These are phyloP conservation scores for Populus hybrid DNA, from an alignment of 441 rosid genomes.

Conservation along the genomic window DNA sequence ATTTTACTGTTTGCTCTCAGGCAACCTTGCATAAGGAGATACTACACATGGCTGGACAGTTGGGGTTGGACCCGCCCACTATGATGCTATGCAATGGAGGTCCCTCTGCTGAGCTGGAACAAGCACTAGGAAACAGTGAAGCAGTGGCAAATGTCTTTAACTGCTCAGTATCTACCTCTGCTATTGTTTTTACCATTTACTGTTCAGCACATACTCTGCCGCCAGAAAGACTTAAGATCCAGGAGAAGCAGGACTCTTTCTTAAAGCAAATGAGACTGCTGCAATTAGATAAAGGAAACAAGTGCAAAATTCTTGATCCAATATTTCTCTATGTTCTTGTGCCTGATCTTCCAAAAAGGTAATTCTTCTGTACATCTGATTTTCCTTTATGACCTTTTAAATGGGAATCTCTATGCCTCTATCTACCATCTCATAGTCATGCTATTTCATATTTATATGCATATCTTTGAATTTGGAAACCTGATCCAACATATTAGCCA, in stretches of 20 bases:
- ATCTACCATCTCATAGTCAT: neutral
- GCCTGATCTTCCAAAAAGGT: constrained; percentile 95
- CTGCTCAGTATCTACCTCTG: constrained; percentile 70
- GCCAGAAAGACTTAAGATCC: constrained; percentile 56
- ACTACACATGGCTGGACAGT: constrained; percentile 95
- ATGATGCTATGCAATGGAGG: constrained; percentile 70
- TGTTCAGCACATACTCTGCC: constrained; percentile 55
- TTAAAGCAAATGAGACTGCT: constrained; percentile 45
- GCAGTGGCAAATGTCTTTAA: constrained; percentile 76
- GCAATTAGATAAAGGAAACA: constrained; percentile 27
- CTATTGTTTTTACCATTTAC: constrained; percentile 62
- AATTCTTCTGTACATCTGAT: constrained; percentile 1
- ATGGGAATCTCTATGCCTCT: neutral
- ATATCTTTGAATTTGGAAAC: neutral
- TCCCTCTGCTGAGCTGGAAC: constrained; percentile 66
- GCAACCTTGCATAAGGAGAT: constrained; percentile 83
- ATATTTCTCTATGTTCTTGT: constrained; percentile 64
- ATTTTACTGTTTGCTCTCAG: constrained; percentile 33
- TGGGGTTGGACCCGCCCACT: constrained; percentile 91
- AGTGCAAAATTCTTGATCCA: constrained; percentile 39
- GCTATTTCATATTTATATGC: neutral
- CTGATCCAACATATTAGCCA: neutral
- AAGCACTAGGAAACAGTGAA: constrained; percentile 83
- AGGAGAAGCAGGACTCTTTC: constrained; percentile 52
- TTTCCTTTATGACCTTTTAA: neutral